Conservation (phyloP, 1,284 basidiomycete species). For the Sphagnurus paluster region DNA sequence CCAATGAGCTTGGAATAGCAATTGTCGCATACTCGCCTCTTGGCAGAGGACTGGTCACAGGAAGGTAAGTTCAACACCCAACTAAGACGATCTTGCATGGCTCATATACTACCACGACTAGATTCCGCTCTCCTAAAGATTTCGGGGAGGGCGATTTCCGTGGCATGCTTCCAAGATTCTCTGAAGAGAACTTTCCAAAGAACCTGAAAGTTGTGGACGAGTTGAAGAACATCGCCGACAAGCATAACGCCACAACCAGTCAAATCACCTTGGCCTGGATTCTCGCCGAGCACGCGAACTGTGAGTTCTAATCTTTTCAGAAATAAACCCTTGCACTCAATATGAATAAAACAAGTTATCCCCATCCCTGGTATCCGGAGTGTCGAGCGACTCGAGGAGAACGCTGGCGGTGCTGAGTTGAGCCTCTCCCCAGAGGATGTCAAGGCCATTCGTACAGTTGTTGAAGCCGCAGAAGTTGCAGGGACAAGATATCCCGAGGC, state of each 20-base stretch:
- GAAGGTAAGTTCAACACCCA: neutral
- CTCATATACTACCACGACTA: neutral
- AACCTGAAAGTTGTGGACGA: constrained; percentile 39
- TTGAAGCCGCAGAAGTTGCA: constrained; percentile 25
- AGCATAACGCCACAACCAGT: constrained; percentile 41
- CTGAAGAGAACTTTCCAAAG: constrained; percentile 44
- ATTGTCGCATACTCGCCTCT: constrained; percentile 24
- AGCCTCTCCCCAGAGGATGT: constrained; percentile 27
- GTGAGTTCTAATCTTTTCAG: constrained; percentile 18
- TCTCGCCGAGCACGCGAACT: constrained; percentile 23
- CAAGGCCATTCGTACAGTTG: constrained; percentile 25
- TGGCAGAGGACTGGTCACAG: too few relatives aligned
- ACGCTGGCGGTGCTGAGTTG: constrained; percentile 28
- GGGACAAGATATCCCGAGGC: constrained; percentile 19
- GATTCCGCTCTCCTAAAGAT: constrained; percentile 24
- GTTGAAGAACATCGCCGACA: constrained; percentile 28
- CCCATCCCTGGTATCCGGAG: constrained; percentile 29
- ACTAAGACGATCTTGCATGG: neutral
- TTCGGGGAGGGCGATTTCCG: constrained; percentile 23
- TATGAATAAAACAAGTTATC: constrained; percentile 25
- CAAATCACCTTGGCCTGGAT: constrained; percentile 54
- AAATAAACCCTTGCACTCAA: neutral
- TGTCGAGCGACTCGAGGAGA: constrained; percentile 29
- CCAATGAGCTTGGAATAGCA: constrained; percentile 19
- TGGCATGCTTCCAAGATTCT: constrained; percentile 25